Evolutionary conservation across 2,329 filamentous ascomycete species (phyloP).

Genomic region (Pseudopyricularia javanii): DNA sequence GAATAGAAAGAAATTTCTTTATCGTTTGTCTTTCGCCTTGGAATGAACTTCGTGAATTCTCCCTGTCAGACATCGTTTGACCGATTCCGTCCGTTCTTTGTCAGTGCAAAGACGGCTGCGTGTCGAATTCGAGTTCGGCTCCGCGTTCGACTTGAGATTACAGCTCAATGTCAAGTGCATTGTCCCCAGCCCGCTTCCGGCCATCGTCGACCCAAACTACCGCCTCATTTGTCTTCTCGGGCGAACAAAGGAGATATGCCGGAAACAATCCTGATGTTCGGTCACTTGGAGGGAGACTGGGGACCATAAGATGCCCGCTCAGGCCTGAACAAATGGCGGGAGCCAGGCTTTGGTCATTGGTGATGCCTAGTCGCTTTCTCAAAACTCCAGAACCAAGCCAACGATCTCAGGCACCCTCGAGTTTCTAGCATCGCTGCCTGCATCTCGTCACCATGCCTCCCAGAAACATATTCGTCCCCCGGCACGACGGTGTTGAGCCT

Average conservation of each 20-base stretch:
- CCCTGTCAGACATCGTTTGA: neutral
- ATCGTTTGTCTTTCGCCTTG: too few species aligned
- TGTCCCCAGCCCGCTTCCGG: neutral
- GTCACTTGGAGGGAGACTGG: neutral
- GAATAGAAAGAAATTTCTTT: too few species aligned
- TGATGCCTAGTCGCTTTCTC: neutral
- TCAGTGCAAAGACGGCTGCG: neutral
- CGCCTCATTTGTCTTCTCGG: neutral
- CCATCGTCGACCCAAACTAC: neutral
- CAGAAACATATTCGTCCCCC: neutral
- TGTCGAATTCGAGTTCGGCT: neutral
- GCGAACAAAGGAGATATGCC: constrained; percentile 1
- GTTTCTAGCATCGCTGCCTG: neutral
- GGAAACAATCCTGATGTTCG: neutral
- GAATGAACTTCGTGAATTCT: neutral
- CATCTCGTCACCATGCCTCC: neutral
- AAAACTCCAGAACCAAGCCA: neutral
- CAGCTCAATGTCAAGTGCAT: neutral
- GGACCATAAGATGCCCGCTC: neutral
- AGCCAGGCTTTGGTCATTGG: neutral
- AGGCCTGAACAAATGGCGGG: neutral
- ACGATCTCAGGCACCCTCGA: neutral
- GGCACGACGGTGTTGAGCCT: neutral
- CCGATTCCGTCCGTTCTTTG: neutral
- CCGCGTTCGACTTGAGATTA: neutral